Evolutionary conservation across 1,284 basidiomycete species (phyloP).

Genomic region (Irpex rosettiformis): DNA sequence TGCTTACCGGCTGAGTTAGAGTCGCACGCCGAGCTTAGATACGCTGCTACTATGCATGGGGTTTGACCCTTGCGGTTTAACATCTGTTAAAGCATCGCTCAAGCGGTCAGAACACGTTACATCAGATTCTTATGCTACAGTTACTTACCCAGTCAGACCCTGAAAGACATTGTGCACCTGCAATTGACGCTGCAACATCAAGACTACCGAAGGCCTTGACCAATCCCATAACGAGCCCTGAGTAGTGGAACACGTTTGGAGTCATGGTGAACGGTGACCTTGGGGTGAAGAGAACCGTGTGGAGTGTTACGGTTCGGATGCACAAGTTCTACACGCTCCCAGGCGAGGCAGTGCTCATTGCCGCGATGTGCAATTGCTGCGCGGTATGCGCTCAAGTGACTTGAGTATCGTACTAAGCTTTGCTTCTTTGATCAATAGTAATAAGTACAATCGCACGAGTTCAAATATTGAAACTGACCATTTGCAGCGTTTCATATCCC

Average conservation of each 20-base stretch:
- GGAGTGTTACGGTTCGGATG: too few relatives aligned
- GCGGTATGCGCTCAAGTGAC: neutral
- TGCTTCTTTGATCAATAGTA: too few relatives aligned
- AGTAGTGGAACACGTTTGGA: neutral
- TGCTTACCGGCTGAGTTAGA: neutral
- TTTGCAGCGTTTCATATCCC: too few relatives aligned
- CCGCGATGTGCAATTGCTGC: neutral
- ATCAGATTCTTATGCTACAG: too few relatives aligned
- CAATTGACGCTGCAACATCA: neutral
- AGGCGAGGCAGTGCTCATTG: neutral
- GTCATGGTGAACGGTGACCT: neutral
- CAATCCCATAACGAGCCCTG: neutral
- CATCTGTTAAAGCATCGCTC: neutral
- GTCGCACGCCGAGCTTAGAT: neutral
- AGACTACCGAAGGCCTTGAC: neutral
- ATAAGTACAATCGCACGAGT: too few relatives aligned
- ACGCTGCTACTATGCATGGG: slow-evolving; percentile 1
- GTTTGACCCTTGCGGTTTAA: neutral
- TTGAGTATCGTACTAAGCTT: too few relatives aligned
- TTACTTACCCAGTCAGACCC: neutral
- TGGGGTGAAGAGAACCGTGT: too few relatives aligned
- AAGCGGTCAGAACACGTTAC: too few relatives aligned
- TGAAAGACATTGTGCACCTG: neutral
- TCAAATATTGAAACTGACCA: too few relatives aligned
- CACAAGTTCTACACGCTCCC: too few relatives aligned